Evolutionary conservation across 2,329 filamentous ascomycete genomes (phyloP), one percentile per base, ranked within the genome.

Genomic region (Cladosporium sp.): DNA sequence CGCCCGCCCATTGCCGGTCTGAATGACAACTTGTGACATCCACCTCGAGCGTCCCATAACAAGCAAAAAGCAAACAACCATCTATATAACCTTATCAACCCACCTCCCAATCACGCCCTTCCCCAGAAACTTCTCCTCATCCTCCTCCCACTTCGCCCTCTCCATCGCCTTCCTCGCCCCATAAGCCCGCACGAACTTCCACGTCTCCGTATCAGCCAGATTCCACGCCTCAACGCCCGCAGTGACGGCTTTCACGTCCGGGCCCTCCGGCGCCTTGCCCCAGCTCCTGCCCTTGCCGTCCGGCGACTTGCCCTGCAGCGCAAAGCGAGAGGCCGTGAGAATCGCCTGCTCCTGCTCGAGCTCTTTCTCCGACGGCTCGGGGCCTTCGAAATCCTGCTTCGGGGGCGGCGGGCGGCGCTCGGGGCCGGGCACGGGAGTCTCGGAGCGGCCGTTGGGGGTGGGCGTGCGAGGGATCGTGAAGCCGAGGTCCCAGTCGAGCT

Each of bases 401-500:
- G 68, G 72, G 46, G 61, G 69, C 57, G 53, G 64, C 4, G 78
- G 77, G 52, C 77, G 72, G 33, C 65, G 74, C 61, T 84, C 78
- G 2, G 81, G 78, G 1, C 79, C 77, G 0, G 81, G 78, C 5
- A 81, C 77, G 0, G 82, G 80, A 1, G 81, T 79, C 59, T 78
- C 73, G 11, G 78, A 79, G 56, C 79, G 78, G 43, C 76, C 78
- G 28, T 76, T 73, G 38, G 77, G 69, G 3, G 78, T 74, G 9
- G 74, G 71, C 16, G 75, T 71, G 43, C 77, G 76, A 1, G 91
- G 88, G 9, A 96, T 77, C 11, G 77, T 75, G 69, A 97, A 97
- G 50, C 92, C 93, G 66, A 97, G 89, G 60, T 86, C 80, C 89
- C 90, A 97, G 65, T 92, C 86, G 2, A 95, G 74, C 4, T 85